Conservation (phyloP, 345 rosid genomes). For the Melaleuca quinquenervia region DNA sequence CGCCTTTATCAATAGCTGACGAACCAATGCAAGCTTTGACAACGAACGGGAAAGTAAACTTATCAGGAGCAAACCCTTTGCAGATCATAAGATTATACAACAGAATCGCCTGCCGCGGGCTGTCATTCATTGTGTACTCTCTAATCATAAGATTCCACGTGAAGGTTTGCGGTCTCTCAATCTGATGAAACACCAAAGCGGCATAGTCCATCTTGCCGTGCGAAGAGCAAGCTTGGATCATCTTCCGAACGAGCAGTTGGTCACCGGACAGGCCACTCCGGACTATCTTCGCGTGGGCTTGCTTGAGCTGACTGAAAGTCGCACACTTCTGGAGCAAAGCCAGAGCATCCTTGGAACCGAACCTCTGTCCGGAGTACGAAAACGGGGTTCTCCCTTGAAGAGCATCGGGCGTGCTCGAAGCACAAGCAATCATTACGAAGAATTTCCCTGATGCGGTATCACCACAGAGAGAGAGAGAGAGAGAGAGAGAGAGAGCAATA, state of each 20-base stretch:
- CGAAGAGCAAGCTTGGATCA: conserved; percentile 38
- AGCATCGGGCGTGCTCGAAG: conserved; percentile 12
- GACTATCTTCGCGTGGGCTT: conserved; percentile 42
- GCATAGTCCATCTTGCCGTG: conserved; percentile 35
- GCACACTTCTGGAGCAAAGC: conserved; percentile 28
- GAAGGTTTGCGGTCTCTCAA: conserved; percentile 23
- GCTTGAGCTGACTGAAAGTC: conserved; percentile 45
- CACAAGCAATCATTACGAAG: conserved; percentile 13
- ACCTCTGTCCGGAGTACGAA: background rate
- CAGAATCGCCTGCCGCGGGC: conserved; percentile 37
- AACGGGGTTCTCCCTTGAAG: conserved; percentile 1
- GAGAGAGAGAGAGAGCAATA: background rate
- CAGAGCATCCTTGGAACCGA: conserved; percentile 29
- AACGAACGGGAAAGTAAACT: conserved; percentile 68
- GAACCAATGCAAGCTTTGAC: conserved; percentile 44
- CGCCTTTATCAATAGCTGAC: conserved; percentile 20
- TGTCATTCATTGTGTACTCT: conserved; percentile 23
- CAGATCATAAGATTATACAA: conserved; percentile 46
- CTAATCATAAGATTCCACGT: conserved; percentile 78
- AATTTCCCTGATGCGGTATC: background rate
- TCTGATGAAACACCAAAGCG: conserved; percentile 33
- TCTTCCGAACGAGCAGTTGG: conserved; percentile 46
- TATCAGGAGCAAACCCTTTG: conserved; percentile 37
- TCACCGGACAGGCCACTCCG: conserved; percentile 31
- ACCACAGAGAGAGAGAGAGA: background rate